A percentile compares a stretch with the other conserved stretches of the same genome.
These are phyloP conservation scores for Mallotus nudiflorus DNA, from an alignment of 345 rosid genomes.

Conservation along the genomic window DNA sequence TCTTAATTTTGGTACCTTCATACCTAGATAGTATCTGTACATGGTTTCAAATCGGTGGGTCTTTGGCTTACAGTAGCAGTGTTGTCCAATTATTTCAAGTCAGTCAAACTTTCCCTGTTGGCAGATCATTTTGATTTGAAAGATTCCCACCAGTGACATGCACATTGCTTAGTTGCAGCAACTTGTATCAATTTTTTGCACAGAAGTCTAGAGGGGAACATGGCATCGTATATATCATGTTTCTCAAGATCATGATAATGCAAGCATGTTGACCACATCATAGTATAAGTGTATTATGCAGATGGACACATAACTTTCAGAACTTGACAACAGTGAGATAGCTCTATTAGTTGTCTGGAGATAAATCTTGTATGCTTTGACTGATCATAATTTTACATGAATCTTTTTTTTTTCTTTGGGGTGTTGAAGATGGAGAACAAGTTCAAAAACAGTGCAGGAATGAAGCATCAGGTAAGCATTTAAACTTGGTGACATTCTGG, in stretches of 20 bases:
- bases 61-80: no score
- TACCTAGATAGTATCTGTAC: no score
- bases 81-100: no score
- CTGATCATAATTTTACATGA: not conserved
- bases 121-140: no score
- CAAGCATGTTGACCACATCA: not conserved
- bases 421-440: not conserved
- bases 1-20: no score
- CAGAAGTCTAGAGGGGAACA: not conserved
- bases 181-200: no score
- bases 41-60: no score
- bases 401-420: no score
- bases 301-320: not conserved
- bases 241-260: not conserved
- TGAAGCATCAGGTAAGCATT: not conserved
- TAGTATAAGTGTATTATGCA: not conserved
- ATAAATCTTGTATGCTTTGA: not conserved
- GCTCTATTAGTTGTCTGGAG: not conserved
- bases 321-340: not conserved
- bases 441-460: not conserved
- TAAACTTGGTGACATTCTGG: no score
- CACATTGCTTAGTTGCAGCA: no score
- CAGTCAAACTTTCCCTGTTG: no score
- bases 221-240: not conserved
- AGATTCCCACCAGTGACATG: no score